A percentile compares a stretch with the other conserved stretches of the same genome.
phyloP scores from a whole-genome alignment of 1,284 basidiomycete species.

The Cryptococcus amylolentus region DNA sequence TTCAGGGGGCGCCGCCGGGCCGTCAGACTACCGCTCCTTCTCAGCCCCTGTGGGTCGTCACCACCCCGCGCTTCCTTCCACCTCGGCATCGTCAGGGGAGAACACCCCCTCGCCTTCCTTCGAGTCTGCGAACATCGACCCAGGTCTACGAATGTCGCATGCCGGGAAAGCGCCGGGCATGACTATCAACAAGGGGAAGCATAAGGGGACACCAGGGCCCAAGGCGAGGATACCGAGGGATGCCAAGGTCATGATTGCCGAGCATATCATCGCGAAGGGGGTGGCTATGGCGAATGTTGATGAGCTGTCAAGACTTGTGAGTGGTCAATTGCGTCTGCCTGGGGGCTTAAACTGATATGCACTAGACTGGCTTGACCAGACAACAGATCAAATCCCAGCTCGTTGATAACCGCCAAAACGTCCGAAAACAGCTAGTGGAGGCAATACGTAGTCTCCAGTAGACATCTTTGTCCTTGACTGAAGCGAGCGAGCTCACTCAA shows the following conservation, averaged over 20 bases:
- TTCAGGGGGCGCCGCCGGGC: background rate
- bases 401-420: constrained; percentile 27
- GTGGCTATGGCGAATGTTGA: constrained; percentile 18
- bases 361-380: constrained; percentile 30
- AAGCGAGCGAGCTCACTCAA: background rate
- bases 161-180: background rate
- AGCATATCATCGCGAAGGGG: constrained; percentile 24
- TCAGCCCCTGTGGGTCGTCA: background rate
- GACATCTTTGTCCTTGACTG: background rate
- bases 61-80: background rate
- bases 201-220: constrained; percentile 10
- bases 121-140: background rate
- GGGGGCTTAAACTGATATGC: background rate
- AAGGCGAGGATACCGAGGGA: constrained; percentile 18
- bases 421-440: constrained; percentile 26
- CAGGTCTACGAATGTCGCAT: background rate
- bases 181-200: constrained; percentile 4
- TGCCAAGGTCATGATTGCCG: constrained; percentile 19
- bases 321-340: constrained; percentile 1
- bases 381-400: constrained; percentile 32
- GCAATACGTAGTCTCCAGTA: constrained; percentile 13
- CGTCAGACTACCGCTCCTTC: background rate
- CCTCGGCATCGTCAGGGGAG: background rate
- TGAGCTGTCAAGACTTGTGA: constrained; percentile 19
- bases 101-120: background rate